Conservation (phyloP, 2,329 filamentous ascomycete species). For the Aphanoascus verrucosus region DNA sequence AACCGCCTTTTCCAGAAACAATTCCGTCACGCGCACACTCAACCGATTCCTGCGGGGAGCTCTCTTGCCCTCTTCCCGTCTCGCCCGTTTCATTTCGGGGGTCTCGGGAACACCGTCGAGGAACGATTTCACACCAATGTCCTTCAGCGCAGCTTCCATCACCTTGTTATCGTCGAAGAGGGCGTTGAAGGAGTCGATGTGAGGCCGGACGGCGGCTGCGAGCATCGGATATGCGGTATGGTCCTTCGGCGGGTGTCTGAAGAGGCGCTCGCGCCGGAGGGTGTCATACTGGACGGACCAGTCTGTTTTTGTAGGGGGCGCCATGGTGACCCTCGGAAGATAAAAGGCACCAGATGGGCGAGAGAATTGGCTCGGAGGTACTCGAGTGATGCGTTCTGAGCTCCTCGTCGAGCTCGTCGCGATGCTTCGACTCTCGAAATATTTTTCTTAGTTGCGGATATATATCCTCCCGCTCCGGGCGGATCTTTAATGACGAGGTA, state of each 20-base stretch:
- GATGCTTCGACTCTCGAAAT: background rate
- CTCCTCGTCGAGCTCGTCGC: too few species aligned
- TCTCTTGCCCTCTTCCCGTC: slow-evolving; percentile 45
- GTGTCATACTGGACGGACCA: slow-evolving; percentile 86
- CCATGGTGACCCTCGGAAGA: slow-evolving; percentile 35
- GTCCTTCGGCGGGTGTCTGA: slow-evolving; percentile 77
- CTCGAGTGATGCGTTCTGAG: too few species aligned
- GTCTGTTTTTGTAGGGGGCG: slow-evolving; percentile 50
- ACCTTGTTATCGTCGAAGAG: slow-evolving; percentile 66
- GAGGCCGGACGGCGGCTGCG: slow-evolving; percentile 74
- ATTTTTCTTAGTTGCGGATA: background rate
- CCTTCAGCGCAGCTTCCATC: slow-evolving; percentile 64
- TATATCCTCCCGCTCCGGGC: too few species aligned
- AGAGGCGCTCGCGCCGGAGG: slow-evolving; percentile 74
- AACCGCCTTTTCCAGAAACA: slow-evolving; percentile 71
- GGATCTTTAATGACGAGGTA: too few species aligned
- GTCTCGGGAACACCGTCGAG: slow-evolving; percentile 60
- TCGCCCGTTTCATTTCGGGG: slow-evolving; percentile 28
- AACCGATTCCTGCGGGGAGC: slow-evolving; percentile 57
- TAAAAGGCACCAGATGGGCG: background rate
- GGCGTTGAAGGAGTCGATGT: slow-evolving; percentile 91
- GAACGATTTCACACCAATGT: slow-evolving; percentile 82
- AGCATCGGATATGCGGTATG: slow-evolving; percentile 79
- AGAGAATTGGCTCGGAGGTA: background rate
- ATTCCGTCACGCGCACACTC: slow-evolving; percentile 64